A percentile compares a stretch with the other conserved stretches of the same genome.
Conservation (phyloP, 1,139 yeast genomes). For the Pichia sp. region DNA sequence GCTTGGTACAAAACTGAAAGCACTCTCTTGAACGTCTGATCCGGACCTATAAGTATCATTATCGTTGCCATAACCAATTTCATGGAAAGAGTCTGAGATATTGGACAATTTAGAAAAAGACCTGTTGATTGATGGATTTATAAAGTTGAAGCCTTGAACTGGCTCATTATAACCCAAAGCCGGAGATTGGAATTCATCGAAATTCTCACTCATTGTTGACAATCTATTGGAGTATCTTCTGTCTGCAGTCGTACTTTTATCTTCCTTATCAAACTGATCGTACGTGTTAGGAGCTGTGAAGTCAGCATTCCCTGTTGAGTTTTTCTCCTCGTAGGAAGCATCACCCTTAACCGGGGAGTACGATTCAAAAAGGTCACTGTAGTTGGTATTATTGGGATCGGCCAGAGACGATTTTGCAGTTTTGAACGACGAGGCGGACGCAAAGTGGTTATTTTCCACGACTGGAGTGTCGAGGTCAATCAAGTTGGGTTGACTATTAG, state of each 20-base stretch:
- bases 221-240: constrained; percentile 14
- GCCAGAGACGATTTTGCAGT: not conserved
- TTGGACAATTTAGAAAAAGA: constrained; percentile 14
- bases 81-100: constrained; percentile 21
- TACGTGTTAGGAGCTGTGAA: not conserved
- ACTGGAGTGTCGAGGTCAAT: constrained; percentile 29
- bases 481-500: constrained; percentile 24
- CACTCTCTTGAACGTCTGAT: constrained; percentile 4
- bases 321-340: not conserved
- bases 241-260: not conserved
- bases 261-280: not conserved
- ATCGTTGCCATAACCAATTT: constrained; percentile 28
- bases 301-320: not conserved
- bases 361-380: constrained; percentile 19
- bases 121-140: constrained; percentile 18
- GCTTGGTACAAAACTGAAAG: constrained; percentile 20
- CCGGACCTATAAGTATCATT: constrained; percentile 14
- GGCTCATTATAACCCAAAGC: constrained; percentile 27
- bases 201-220: constrained; percentile 15
- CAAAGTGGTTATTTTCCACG: constrained; percentile 2
- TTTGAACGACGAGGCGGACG: not conserved
- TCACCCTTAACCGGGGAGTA: constrained; percentile 12
- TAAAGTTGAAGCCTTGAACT: constrained; percentile 21
- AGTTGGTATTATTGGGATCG: constrained; percentile 7
- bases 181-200: constrained; percentile 21